phyloP scores from a whole-genome alignment of 192 early-diverging fungal species.

The Coemansia sp. region DNA sequence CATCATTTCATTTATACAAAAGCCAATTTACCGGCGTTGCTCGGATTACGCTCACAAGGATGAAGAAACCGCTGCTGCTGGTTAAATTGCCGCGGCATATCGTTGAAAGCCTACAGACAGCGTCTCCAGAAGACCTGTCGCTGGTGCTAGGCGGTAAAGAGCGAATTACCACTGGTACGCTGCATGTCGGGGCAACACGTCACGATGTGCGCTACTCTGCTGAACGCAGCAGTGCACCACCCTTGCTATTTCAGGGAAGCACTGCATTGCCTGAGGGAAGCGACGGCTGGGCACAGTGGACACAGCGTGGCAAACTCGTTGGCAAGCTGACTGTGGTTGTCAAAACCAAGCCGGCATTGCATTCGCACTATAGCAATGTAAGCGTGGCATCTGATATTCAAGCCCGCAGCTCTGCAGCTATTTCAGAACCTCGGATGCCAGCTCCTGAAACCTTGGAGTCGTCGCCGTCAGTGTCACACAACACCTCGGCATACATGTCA shows the following conservation, averaged over 20 bases:
- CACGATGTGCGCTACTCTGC: slow-evolving; percentile 45
- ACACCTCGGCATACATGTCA: not conserved
- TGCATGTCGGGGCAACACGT: slow-evolving; percentile 19
- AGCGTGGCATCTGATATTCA: not conserved
- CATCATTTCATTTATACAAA: slow-evolving; percentile 2
- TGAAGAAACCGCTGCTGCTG: slow-evolving; percentile 30
- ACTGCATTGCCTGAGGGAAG: slow-evolving; percentile 7
- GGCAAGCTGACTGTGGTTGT: slow-evolving; percentile 41
- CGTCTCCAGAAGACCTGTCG: slow-evolving; percentile 16
- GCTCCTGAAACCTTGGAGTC: not conserved
- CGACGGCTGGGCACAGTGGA: slow-evolving; percentile 36
- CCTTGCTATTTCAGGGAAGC: slow-evolving; percentile 39
- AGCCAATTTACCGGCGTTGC: not conserved
- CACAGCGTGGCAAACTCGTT: slow-evolving; percentile 29
- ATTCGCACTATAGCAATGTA: not conserved
- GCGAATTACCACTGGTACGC: slow-evolving; percentile 28
- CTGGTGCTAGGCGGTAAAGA: slow-evolving; percentile 48
- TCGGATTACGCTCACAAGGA: slow-evolving; percentile 1
- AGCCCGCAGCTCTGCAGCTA: not conserved
- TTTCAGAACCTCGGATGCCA: not conserved
- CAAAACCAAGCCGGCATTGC: not conserved
- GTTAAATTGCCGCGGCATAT: slow-evolving; percentile 41
- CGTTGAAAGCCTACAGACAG: slow-evolving; percentile 30
- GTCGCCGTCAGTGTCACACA: not conserved
- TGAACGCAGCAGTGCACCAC: slow-evolving; percentile 35